A percentile compares a stretch with the other conserved stretches of the same genome.
Evolutionary conservation across 2,329 filamentous ascomycete species (phyloP).

Genomic region (Ophiostoma piceae): DNA sequence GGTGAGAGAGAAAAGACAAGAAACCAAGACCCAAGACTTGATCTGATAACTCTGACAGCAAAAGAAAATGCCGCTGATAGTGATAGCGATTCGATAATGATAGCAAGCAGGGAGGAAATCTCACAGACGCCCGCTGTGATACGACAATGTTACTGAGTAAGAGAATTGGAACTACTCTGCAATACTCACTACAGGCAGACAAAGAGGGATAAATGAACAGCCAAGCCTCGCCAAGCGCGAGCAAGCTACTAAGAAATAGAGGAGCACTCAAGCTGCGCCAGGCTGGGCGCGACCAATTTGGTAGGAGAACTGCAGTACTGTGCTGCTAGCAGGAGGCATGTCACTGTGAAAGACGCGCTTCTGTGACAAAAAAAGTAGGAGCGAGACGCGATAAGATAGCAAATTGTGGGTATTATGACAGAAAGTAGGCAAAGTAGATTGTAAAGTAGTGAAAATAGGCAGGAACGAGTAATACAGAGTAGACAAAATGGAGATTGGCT

Average conservation of each 20-base stretch:
- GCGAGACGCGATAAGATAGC: constrained; percentile 5
- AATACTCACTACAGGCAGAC: background rate
- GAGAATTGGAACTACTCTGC: background rate
- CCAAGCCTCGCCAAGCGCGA: background rate
- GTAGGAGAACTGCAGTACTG: background rate
- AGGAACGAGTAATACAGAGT: background rate
- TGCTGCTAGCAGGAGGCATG: background rate
- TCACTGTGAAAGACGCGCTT: background rate
- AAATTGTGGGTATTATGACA: background rate
- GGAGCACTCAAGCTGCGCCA: background rate
- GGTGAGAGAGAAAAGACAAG: background rate
- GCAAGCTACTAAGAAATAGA: background rate
- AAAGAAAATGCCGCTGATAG: background rate
- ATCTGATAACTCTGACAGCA: background rate
- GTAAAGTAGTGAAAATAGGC: background rate
- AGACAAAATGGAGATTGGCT: background rate
- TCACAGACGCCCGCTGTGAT: too few species aligned
- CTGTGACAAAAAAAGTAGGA: background rate
- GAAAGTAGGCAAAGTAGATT: background rate
- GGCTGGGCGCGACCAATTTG: background rate
- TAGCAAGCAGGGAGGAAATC: background rate
- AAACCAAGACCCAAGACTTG: background rate
- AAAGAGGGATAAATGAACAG: constrained; percentile 1
- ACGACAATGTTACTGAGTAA: too few species aligned
- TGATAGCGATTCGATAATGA: background rate